phyloP scores from a whole-genome alignment of 2,329 filamentous ascomycete genomes.

The Microcyclospora pomicola region DNA sequence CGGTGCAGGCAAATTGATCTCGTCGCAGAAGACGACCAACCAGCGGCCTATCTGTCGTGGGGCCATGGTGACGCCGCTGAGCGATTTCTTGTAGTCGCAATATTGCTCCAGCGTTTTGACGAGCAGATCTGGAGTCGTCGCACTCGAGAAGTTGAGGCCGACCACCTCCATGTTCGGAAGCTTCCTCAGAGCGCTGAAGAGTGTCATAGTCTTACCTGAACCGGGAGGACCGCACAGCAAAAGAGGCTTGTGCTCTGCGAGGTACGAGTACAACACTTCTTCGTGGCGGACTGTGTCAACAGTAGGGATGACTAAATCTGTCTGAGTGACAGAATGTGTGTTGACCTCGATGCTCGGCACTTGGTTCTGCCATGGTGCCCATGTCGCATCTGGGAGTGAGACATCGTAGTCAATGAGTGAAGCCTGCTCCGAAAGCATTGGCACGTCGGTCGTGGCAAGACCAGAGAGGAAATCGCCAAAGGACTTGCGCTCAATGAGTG shows the following conservation, averaged over 20 bases:
- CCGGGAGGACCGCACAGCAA: slow-evolving; percentile 93
- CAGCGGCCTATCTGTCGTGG: slow-evolving; percentile 94
- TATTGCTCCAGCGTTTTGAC: slow-evolving; percentile 99
- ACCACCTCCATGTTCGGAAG: slow-evolving; percentile 98
- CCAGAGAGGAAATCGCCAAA: slow-evolving; percentile 78
- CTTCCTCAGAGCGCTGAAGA: slow-evolving; percentile 94
- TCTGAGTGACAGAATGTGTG: slow-evolving; percentile 94
- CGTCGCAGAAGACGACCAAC: slow-evolving; percentile 97
- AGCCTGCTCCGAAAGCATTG: slow-evolving; percentile 56
- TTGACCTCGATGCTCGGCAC: slow-evolving; percentile 94
- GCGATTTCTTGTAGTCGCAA: slow-evolving; percentile 97
- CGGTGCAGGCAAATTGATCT: slow-evolving; percentile 95
- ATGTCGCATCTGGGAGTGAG: slow-evolving; percentile 70
- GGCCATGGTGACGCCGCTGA: slow-evolving; percentile 89
- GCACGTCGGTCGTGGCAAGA: slow-evolving; percentile 74
- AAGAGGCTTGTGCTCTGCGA: slow-evolving; percentile 95
- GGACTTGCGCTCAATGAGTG: slow-evolving; percentile 68
- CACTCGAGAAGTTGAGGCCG: slow-evolving; percentile 97
- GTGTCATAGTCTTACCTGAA: slow-evolving; percentile 98
- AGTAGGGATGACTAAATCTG: slow-evolving; percentile 95
- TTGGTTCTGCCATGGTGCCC: slow-evolving; percentile 86
- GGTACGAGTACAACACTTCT: slow-evolving; percentile 98
- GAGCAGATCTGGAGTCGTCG: slow-evolving; percentile 90
- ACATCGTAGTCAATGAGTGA: slow-evolving; percentile 96
- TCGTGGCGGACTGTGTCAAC: slow-evolving; percentile 95